Conservation (phyloP, 2,329 filamentous ascomycete species). For the Xylariaceae sp. region DNA sequence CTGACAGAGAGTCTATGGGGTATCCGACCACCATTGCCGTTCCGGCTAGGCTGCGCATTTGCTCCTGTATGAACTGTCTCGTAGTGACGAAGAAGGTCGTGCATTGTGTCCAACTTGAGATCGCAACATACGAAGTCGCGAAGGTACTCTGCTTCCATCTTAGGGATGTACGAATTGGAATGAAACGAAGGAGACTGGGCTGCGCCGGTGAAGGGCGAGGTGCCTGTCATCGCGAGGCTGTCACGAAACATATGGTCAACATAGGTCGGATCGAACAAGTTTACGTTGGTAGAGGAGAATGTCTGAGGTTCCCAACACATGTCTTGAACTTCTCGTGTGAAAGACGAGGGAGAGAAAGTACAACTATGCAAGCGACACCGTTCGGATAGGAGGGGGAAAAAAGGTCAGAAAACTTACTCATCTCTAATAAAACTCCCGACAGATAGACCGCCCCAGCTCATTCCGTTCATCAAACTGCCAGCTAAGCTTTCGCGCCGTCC, state of each 20-base stretch:
- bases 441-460: constrained; percentile 97
- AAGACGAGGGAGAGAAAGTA: background rate
- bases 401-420: constrained; percentile 73
- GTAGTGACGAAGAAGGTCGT: constrained; percentile 95
- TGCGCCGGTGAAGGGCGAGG: constrained; percentile 80
- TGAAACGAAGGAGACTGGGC: constrained; percentile 94
- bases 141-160: constrained; percentile 97
- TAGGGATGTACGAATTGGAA: constrained; percentile 94
- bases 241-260: constrained; percentile 40
- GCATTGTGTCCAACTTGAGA: constrained; percentile 84
- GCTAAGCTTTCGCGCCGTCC: constrained; percentile 67
- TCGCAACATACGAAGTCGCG: constrained; percentile 96
- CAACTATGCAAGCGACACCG: background rate
- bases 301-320: constrained; percentile 27
- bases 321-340: constrained; percentile 8
- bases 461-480: constrained; percentile 75
- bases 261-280: constrained; percentile 23
- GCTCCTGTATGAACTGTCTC: constrained; percentile 90
- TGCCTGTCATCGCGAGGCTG: constrained; percentile 94
- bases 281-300: constrained; percentile 25
- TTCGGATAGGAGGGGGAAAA: constrained; percentile 5
- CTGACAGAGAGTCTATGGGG: constrained; percentile 41
- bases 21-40: constrained; percentile 37
- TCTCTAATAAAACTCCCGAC: constrained; percentile 97
- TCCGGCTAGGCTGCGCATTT: constrained; percentile 45